These are phyloP conservation scores for Boletus fagicola DNA, from an alignment of 768 basidiomycete genomes.

Conservation along the genomic window DNA sequence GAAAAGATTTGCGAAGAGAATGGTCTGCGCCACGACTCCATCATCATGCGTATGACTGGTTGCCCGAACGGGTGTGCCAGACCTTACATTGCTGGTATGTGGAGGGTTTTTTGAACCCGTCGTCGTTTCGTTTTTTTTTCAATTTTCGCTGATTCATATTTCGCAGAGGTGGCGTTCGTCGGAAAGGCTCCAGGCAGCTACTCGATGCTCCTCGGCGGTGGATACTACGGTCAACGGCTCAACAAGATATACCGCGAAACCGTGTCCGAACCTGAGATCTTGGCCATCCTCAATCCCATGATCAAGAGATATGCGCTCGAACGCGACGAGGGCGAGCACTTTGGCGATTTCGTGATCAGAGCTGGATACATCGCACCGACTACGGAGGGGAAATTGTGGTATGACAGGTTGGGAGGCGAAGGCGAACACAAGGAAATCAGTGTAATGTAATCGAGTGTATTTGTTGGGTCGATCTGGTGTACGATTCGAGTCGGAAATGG, in stretches of 20 bases:
- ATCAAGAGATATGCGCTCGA: constrained; percentile 93
- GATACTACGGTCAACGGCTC: constrained; percentile 89
- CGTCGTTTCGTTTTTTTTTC: not conserved
- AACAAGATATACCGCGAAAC: constrained; percentile 96
- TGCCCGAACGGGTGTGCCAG: constrained; percentile 94
- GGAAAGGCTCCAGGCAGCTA: constrained; percentile 95
- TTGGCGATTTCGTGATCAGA: constrained; percentile 94
- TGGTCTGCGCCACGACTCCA: constrained; percentile 89
- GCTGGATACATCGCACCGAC: constrained; percentile 88
- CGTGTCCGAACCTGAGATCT: constrained; percentile 88
- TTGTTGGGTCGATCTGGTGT: not conserved
- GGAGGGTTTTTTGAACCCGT: not conserved
- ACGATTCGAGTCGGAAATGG: not conserved
- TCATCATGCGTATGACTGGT: constrained; percentile 99
- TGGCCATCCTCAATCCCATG: constrained; percentile 87
- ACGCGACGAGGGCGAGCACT: constrained; percentile 81
- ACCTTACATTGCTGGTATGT: constrained; percentile 83
- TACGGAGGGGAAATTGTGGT: constrained; percentile 82
- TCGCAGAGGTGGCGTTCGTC: constrained; percentile 87
- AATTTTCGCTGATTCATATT: not conserved
- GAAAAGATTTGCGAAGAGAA: constrained; percentile 94
- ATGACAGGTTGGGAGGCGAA: constrained; percentile 80
- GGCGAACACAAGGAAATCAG: constrained; percentile 48
- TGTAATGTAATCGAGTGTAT: constrained; percentile 5
- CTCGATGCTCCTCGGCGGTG: constrained; percentile 93